A percentile compares a stretch with the other conserved stretches of the same genome.
Evolutionary conservation across 345 rosid species (phyloP).

Genomic region (Chamaenerion angustifolium): DNA sequence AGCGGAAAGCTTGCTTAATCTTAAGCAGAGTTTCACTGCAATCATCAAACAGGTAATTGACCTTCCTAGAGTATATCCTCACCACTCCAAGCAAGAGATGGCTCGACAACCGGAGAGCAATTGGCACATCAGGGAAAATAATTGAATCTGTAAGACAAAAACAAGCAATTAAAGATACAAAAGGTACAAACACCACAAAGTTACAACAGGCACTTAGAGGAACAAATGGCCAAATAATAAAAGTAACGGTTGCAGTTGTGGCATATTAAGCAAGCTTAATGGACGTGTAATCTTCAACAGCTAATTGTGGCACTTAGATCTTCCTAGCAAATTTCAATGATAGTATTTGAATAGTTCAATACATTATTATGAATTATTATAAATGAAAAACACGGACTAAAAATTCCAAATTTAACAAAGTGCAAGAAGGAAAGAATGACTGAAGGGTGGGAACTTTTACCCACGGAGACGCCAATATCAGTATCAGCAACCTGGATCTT

Average conservation of each 20-base stretch:
- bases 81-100: conserved; percentile 99
- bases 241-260: too few species aligned
- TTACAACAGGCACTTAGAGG: too few species aligned
- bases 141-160: conserved; percentile 52
- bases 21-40: conserved; percentile 98
- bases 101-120: conserved; percentile 86
- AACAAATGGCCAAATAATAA: too few species aligned
- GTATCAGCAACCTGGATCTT: conserved; percentile 99
- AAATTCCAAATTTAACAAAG: background rate
- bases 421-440: background rate
- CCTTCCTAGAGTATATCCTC: conserved; percentile 96
- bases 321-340: too few species aligned
- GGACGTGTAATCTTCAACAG: too few species aligned
- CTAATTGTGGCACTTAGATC: too few species aligned
- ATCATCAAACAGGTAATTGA: conserved; percentile 96
- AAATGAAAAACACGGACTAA: background rate
- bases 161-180: too few species aligned
- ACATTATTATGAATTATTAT: conserved; percentile 1
- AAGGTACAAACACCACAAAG: too few species aligned
- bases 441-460: conserved; percentile 14
- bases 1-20: conserved; percentile 98
- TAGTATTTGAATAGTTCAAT: too few species aligned
- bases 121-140: conserved; percentile 95
- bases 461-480: conserved; percentile 96
- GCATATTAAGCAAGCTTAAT: too few species aligned